Evolutionary conservation across 106 monocot species (phyloP).

Genomic region (Gastrodia elata): DNA sequence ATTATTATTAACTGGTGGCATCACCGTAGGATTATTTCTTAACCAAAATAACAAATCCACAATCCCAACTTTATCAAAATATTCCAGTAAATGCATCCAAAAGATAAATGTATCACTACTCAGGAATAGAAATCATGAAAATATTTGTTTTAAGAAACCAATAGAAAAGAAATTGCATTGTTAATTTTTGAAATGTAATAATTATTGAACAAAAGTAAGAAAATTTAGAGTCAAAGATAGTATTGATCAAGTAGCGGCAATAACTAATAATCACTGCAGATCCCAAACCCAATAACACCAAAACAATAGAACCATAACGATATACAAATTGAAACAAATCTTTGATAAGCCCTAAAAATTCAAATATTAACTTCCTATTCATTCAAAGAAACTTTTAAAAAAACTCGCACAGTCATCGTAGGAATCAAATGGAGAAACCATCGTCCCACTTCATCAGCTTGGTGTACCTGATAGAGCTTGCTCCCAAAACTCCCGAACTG

Average conservation of each 20-base stretch:
- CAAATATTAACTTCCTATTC: background rate
- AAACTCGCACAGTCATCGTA: background rate
- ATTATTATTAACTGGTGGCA: background rate
- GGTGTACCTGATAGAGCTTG: conserved; percentile 78
- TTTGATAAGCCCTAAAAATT: background rate
- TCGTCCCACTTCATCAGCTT: background rate
- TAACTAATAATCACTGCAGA: background rate
- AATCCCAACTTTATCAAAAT: background rate
- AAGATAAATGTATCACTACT: background rate
- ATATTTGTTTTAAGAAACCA: background rate
- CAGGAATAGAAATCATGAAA: background rate
- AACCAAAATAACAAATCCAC: background rate
- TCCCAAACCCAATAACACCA: background rate
- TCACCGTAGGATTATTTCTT: background rate
- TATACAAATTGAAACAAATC: background rate
- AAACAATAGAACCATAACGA: background rate
- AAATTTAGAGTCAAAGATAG: background rate
- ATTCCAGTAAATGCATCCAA: background rate
- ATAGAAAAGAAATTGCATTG: background rate
- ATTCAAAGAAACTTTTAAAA: background rate
- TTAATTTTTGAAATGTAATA: background rate
- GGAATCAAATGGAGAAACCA: background rate
- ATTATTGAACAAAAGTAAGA: background rate
- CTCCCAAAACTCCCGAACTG: conserved; percentile 68
- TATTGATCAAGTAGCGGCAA: background rate